Base-by-base conservation (phyloP, 2,329 filamentous ascomycete species). In the Paecilomyces variotii region DNA sequence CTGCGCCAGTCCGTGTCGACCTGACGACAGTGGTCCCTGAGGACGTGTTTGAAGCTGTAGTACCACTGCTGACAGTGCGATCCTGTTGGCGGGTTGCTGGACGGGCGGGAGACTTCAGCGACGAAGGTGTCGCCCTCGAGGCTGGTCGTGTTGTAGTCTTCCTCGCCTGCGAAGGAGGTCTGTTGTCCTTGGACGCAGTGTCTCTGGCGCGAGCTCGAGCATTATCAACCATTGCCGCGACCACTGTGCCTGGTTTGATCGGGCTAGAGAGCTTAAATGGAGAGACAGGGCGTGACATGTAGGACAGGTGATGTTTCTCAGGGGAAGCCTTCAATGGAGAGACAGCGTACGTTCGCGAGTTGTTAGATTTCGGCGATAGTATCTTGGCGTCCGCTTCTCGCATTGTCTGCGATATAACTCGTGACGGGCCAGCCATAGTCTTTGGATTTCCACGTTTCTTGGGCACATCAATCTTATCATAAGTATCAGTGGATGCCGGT, bases 361-460 rank as follows among this genome's bases (percentile, higher is more conserved):
- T 96, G 59, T 88, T 87, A 0, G 90, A 92, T 56, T 89, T 88
- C 1, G 91, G 91, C 1, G 91, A 96, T 2, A 96, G 80, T 39
- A 95, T 82, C 26, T 71, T 88, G 81, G 55, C 80, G 76, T 61
- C 83, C 73, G 63, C 78, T 67, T 62, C 79, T 67, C 65, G 74
- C 68, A 64, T 75, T 66, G 61, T 79, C 59, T 76, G 76, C 24
- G 74, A 78, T 58, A 69, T 74, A 56, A 70, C 73, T 59, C 74
- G 77, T 10, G 74, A 72, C 45, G 73, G 67, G 28, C 71, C 70
- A 35, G 69, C 70, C 45, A 70, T 72, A 27, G 69, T 61, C 24
- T 74, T 72, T 10, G 74, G 72, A 50, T 75, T 80, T 52, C 80
- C 82, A 14, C 77, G 73, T 66, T 91, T 92, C 79, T 93, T 93